Evolutionary conservation across 768 basidiomycete genomes (phyloP).

Genomic region (Mycena maculata): DNA sequence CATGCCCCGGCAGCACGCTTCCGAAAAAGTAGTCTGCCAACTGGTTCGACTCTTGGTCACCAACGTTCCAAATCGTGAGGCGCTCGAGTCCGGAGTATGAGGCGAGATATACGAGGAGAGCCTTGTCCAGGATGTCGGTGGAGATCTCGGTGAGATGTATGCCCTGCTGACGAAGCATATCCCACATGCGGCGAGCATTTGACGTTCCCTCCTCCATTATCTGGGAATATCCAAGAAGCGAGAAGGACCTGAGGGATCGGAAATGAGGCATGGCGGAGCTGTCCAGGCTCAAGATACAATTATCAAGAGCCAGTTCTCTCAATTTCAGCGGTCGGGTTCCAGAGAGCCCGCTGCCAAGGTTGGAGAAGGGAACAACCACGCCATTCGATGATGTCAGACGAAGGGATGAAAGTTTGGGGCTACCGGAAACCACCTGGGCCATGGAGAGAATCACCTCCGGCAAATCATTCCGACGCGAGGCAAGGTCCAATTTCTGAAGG

Average conservation of each 20-base stretch:
- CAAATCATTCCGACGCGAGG: neutral
- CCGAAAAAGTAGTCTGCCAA: conserved; percentile 12
- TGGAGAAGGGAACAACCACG: neutral
- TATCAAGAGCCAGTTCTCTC: neutral
- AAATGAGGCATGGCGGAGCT: neutral
- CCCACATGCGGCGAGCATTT: neutral
- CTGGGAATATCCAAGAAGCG: neutral
- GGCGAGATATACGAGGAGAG: neutral
- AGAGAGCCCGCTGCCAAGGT: neutral
- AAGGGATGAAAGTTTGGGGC: neutral
- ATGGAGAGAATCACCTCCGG: neutral
- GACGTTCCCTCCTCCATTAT: neutral
- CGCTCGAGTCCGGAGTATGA: conserved; percentile 12
- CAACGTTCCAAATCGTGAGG: neutral
- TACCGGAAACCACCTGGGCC: neutral
- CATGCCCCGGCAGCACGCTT: conserved; percentile 7
- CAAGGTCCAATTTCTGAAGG: neutral
- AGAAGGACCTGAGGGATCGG: neutral
- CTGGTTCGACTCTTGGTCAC: neutral
- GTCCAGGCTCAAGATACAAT: neutral
- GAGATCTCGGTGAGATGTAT: conserved; percentile 1
- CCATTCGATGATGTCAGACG: neutral
- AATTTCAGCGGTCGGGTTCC: neutral
- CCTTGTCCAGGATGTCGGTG: neutral
- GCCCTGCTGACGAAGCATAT: neutral